Base-by-base conservation (phyloP, 2,329 filamentous ascomycete species). In the Phaeosphaeria sp. region DNA sequence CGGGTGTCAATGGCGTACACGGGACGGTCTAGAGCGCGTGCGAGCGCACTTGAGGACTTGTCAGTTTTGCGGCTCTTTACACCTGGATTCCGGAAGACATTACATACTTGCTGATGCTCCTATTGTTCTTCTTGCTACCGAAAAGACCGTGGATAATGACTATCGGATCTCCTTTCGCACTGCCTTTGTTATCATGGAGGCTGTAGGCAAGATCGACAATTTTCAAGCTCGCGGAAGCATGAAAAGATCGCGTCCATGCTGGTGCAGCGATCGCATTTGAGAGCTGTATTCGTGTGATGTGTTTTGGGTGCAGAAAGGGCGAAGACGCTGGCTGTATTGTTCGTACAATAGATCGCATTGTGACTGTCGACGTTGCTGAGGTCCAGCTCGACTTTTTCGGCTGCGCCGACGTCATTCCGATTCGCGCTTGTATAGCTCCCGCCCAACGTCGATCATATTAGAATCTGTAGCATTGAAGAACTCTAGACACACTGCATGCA, bases 41-140 rank as follows among this genome's bases (percentile, higher is more conserved):
- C 91, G 50, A 98, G 81, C 39, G 87, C 88, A 81, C 93, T 96
- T 66, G 40, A 43, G 11, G 17, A 17, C 44, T 21, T 27, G 43
- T 51, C 33, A 39, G 46, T 27, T 15, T 36, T 39, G 27, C 9
- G 11, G 6, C 18, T 3, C 15, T 8, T 43, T 2, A 22, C 22
- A 20, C 3, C 15, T 15, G 9, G 17, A 11, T 55, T 47, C 24
- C n/a, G 1, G n/a, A n/a, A 15, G 17, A 1, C 20, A 40, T 49
- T 20, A 7, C 30, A 36, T 58, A 97, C 94, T 93, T 96, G 89
- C 93, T 96, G 62, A 98, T 95, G 71, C 86, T 91, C 76, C 93
- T 84, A 75, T 97, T 97, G 76, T 98, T 98, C 81, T 92, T 93
- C 81, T 96, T 97, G 39, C 92, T 97, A 20, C 94, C 94, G 72